phyloP scores from a whole-genome alignment of 495 filamentous ascomycete species.

The Halenospora varia region DNA sequence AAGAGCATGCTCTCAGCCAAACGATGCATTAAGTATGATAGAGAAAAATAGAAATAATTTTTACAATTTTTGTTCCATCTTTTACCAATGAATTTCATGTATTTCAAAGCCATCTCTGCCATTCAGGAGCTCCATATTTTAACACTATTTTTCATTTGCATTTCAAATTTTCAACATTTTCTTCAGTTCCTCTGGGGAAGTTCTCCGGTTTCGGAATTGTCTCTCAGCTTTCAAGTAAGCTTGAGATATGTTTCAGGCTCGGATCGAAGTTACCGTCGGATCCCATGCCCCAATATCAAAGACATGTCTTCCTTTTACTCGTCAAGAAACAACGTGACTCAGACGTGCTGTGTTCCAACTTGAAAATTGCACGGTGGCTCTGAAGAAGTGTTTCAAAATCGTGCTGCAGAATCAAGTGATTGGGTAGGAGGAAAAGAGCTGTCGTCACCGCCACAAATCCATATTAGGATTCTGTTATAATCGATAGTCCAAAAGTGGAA shows the following conservation, averaged over 20 bases:
- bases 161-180: background rate
- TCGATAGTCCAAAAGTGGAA: background rate
- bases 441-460: constrained; percentile 9
- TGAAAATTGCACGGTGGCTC: background rate
- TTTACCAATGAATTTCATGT: background rate
- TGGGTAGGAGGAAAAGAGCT: background rate
- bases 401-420: background rate
- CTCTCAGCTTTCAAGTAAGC: background rate
- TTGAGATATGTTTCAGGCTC: background rate
- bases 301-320: background rate
- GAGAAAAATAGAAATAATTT: constrained; percentile 7
- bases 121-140: no score
- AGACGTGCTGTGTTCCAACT: background rate
- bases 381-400: constrained; percentile 2
- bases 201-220: background rate
- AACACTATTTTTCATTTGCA: no score
- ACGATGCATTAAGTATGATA: background rate
- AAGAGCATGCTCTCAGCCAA: background rate
- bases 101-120: background rate
- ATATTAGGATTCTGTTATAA: constrained; percentile 1
- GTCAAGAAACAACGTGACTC: background rate
- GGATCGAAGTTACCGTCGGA: background rate
- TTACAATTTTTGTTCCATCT: background rate
- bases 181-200: background rate
- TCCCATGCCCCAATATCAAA: background rate